A percentile compares a stretch with the other conserved stretches of the same genome.
Evolutionary conservation across 2,329 filamentous ascomycete species (phyloP).

Genomic region (Fusarium coffeatum): DNA sequence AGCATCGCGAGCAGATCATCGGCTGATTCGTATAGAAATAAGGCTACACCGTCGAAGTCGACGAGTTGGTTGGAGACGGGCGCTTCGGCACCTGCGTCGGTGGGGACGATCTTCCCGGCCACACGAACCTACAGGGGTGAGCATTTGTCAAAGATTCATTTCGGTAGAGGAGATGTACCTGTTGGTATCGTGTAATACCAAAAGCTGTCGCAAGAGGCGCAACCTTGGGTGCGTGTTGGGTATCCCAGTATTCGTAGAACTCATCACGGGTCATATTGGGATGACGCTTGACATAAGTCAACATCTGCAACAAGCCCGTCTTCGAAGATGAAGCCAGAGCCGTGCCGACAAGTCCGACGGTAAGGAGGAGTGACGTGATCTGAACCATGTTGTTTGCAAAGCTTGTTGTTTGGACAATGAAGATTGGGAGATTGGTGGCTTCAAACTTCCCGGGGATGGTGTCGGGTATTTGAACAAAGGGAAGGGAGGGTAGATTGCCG

Average conservation of each 20-base stretch:
- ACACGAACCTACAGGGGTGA: slow-evolving; percentile 38
- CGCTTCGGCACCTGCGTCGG: slow-evolving; percentile 24
- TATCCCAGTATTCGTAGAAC: slow-evolving; percentile 49
- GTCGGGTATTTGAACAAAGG: slow-evolving; percentile 51
- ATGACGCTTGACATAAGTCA: slow-evolving; percentile 47
- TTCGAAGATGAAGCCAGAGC: slow-evolving; percentile 48
- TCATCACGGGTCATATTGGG: slow-evolving; percentile 41
- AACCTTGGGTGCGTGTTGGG: slow-evolving; percentile 48
- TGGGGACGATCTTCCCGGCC: slow-evolving; percentile 44
- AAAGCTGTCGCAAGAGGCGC: slow-evolving; percentile 44
- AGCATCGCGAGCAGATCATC: slow-evolving; percentile 43
- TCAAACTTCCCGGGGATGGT: neutral
- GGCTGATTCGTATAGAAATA: slow-evolving; percentile 45
- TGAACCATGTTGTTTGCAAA: neutral
- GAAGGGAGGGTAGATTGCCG: slow-evolving; percentile 11
- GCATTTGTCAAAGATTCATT: neutral
- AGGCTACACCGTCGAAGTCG: slow-evolving; percentile 48
- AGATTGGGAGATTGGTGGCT: neutral
- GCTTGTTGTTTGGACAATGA: neutral
- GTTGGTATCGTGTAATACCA: slow-evolving; percentile 47
- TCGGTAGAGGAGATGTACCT: neutral
- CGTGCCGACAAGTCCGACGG: neutral
- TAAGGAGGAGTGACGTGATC: slow-evolving; percentile 17
- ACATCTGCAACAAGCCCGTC: slow-evolving; percentile 45
- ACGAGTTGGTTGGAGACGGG: slow-evolving; percentile 39